Percentiles rank a stretch among this genome's conserved stretches.
Evolutionary conservation across 192 early-diverging fungal genomes (phyloP).

Genomic region (Hyaloraphidium curvatum): DNA sequence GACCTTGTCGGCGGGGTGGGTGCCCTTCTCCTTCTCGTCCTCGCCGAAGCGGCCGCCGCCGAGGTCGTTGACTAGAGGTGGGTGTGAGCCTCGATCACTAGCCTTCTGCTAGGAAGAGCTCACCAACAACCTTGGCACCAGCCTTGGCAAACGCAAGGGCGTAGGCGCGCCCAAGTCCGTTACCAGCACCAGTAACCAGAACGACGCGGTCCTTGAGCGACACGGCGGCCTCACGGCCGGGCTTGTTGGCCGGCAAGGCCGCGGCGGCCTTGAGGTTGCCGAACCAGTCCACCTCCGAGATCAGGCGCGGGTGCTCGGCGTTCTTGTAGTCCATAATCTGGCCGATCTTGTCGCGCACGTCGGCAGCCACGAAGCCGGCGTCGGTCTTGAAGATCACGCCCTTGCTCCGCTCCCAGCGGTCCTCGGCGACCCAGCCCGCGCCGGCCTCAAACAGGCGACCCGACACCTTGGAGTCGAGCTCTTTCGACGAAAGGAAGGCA

Average conservation of each 20-base stretch:
- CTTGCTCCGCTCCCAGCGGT: constrained; percentile 87
- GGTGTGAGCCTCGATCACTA: too few species aligned
- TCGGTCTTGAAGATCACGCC: constrained; percentile 81
- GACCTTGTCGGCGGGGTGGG: constrained; percentile 43
- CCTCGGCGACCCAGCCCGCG: constrained; percentile 33
- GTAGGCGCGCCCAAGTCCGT: neutral
- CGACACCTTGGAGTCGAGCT: constrained; percentile 53
- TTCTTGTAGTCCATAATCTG: constrained; percentile 64
- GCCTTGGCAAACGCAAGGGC: constrained; percentile 8
- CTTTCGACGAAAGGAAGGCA: constrained; percentile 76
- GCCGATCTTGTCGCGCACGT: constrained; percentile 57
- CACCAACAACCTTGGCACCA: constrained; percentile 77
- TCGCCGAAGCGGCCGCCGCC: constrained; percentile 31
- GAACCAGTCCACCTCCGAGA: neutral
- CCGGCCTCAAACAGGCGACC: constrained; percentile 19
- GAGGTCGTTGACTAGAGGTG: too few species aligned
- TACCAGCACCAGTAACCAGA: constrained; percentile 1
- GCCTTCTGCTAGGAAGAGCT: too few species aligned
- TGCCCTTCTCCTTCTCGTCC: constrained; percentile 20
- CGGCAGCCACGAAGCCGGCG: constrained; percentile 48
- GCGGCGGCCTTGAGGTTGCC: neutral
- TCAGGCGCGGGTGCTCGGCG: constrained; percentile 43
- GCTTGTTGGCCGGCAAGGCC: neutral
- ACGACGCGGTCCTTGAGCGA: neutral
- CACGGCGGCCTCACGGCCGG: neutral